Evolutionary conservation across 1,139 yeast genomes (phyloP).

Genomic region (Diutina siamensis): DNA sequence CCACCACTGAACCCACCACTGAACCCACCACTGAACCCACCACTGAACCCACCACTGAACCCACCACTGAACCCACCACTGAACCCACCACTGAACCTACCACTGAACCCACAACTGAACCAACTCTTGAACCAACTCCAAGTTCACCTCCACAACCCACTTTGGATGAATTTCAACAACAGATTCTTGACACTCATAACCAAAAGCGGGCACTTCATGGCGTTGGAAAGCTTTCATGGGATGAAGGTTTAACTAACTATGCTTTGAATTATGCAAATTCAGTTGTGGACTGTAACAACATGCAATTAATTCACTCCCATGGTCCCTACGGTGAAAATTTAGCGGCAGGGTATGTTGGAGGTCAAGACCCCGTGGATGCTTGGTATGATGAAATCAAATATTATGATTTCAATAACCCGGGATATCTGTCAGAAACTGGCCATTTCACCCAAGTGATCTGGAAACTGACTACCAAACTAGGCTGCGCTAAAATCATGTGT

Average conservation of each 20-base stretch:
- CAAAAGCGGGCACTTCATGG: slow-evolving; percentile 42
- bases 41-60: background rate
- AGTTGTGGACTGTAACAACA: slow-evolving; percentile 39
- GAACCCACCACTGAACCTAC: slow-evolving; percentile 7
- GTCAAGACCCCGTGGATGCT: slow-evolving; percentile 43
- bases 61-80: background rate
- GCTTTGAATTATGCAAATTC: slow-evolving; percentile 35
- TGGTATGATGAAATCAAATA: slow-evolving; percentile 54
- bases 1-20: background rate
- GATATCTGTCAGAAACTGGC: slow-evolving; percentile 34
- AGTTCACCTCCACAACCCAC: slow-evolving; percentile 10
- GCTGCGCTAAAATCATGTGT: slow-evolving; percentile 52
- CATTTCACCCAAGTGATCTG: slow-evolving; percentile 68
- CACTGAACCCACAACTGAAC: slow-evolving; percentile 5
- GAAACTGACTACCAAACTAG: slow-evolving; percentile 42
- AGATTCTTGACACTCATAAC: slow-evolving; percentile 40
- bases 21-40: background rate
- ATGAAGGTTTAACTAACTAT: slow-evolving; percentile 31
- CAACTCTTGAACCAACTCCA: slow-evolving; percentile 9
- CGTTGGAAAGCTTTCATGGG: slow-evolving; percentile 37
- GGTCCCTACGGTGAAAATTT: slow-evolving; percentile 53
- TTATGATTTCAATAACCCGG: slow-evolving; percentile 38
- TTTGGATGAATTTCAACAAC: slow-evolving; percentile 17
- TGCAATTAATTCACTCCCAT: slow-evolving; percentile 37
- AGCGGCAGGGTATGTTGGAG: slow-evolving; percentile 40